A percentile compares a stretch with the other conserved stretches of the same genome.
Conservation (phyloP, 805 yeast genomes). For the Ogataea degrootiae region DNA sequence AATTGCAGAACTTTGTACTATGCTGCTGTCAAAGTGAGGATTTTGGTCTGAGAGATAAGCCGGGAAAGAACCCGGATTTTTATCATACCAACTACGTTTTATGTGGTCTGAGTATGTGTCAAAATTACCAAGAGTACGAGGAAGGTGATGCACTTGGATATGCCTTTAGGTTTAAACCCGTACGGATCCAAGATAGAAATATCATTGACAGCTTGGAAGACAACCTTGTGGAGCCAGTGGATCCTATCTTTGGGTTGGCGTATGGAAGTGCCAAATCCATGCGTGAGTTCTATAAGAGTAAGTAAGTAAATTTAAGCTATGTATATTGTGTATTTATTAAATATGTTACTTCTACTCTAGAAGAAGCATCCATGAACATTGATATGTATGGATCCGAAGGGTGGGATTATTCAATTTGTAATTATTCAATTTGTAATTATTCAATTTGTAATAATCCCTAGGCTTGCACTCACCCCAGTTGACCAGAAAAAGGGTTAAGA, state of each 20-base stretch:
- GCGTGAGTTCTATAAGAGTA: slow-evolving; percentile 1
- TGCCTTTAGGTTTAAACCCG: slow-evolving; percentile 27
- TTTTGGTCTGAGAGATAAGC: slow-evolving; percentile 80
- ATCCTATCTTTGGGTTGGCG: slow-evolving; percentile 62
- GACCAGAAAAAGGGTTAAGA: no score
- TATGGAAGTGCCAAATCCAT: slow-evolving; percentile 24
- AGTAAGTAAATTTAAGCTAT: no score
- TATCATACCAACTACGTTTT: slow-evolving; percentile 88
- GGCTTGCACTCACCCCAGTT: no score
- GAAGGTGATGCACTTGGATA: slow-evolving; percentile 9
- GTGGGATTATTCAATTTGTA: no score
- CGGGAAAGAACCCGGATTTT: slow-evolving; percentile 72
- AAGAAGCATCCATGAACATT: no score
- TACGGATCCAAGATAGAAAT: slow-evolving; percentile 11
- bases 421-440: no score
- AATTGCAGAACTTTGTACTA: slow-evolving; percentile 60
- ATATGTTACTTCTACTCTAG: no score
- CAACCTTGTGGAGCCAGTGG: slow-evolving; percentile 31
- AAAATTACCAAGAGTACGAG: slow-evolving; percentile 34
- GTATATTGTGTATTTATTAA: no score
- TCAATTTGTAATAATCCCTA: no score
- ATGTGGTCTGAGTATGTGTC: slow-evolving; percentile 65
- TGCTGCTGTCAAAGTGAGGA: slow-evolving; percentile 65
- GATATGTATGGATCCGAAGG: no score
- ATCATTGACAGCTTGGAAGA: slow-evolving; percentile 16